Conservation (phyloP, 2,329 filamentous ascomycete genomes). For the Apiospora marii region DNA sequence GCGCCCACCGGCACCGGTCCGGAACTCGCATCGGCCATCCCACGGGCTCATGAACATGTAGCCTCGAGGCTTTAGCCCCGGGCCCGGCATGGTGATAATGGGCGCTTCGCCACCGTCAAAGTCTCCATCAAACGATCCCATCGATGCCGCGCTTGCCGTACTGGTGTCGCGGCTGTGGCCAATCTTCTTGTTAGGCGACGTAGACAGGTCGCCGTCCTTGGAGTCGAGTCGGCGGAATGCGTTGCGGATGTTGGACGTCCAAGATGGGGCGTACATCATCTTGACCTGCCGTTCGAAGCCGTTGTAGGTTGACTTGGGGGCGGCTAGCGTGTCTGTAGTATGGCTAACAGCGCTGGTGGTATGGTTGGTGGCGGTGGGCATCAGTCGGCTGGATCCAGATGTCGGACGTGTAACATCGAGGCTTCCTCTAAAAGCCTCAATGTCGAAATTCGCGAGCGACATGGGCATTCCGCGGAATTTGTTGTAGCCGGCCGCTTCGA, state of each 20-base stretch:
- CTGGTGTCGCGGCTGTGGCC: slow-evolving; percentile 44
- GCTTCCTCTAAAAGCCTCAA: slow-evolving; percentile 27
- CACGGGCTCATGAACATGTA: slow-evolving; percentile 88
- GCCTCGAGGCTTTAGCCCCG: slow-evolving; percentile 63
- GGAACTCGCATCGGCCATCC: slow-evolving; percentile 87
- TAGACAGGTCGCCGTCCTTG: slow-evolving; percentile 36
- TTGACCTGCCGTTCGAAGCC: slow-evolving; percentile 63
- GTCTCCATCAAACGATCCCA: slow-evolving; percentile 44
- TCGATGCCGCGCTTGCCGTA: slow-evolving; percentile 28
- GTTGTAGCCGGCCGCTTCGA: slow-evolving; percentile 64
- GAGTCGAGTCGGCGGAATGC: slow-evolving; percentile 50
- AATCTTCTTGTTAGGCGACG: slow-evolving; percentile 38
- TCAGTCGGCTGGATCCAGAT: slow-evolving; percentile 27
- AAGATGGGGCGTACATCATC: slow-evolving; percentile 64
- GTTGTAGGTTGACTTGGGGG: slow-evolving; percentile 34
- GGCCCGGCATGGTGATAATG: slow-evolving; percentile 52
- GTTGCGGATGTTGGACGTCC: slow-evolving; percentile 54
- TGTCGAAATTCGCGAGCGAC: slow-evolving; percentile 20
- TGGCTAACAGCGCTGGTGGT: slow-evolving; percentile 26
- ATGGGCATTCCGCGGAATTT: slow-evolving; percentile 62
- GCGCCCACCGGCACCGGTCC: slow-evolving; percentile 77
- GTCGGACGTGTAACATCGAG: slow-evolving; percentile 35
- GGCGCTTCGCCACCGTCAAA: slow-evolving; percentile 40
- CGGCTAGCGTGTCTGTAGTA: background rate
- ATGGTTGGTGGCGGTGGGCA: slow-evolving; percentile 27